Base-by-base conservation (phyloP, 805 yeast genomes). In the Teunomyces atbi region DNA sequence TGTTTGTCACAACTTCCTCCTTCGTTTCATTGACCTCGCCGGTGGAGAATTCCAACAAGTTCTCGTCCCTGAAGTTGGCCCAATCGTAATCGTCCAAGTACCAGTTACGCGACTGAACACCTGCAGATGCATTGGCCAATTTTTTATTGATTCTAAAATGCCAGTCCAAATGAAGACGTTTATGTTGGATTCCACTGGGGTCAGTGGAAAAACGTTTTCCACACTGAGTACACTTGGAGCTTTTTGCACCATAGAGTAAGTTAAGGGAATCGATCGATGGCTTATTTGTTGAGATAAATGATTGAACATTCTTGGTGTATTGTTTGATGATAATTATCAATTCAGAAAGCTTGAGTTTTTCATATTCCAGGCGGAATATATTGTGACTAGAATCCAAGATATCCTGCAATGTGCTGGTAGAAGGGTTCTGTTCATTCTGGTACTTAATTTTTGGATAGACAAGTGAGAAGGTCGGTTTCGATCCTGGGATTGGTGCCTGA, bases 141-240 rank as follows among this genome's bases (percentile, higher is more conserved):
- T 86, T 83, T 61, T 88, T 89, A 64, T 89, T 92, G 37, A 89
- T 86, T 56, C 98, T 79, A 71, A 89, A 90, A 71, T 92, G 98
- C 97, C 97, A 92, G 65, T 92, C 99, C 53, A 89, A 69, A 66
- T 94, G 99, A 13, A 79, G 74, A 43, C 83, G 56, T 47, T 70
- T 79, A 48, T 78, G 78, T 41, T 68, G 66, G 5, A 65, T 65
- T 12, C 89, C 95, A 41, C 74, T 78, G 2, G 65, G 69, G 29
- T 83, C 79, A 44, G 78, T 77, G 3, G 80, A 74, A 61, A 89
- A 94, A 52, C 99, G 69, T 62, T 88, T 88, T 19, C 97, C 95
- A 69, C 99, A 94, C 15, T 84, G 82, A 12, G 87, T 79, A 70
- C 99, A 94, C 64, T 89, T 92, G 51, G 86, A 79, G 3, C 94